Conservation (phyloP, 176 grass and related monocot genomes). For the Cenchrus purpureus region DNA sequence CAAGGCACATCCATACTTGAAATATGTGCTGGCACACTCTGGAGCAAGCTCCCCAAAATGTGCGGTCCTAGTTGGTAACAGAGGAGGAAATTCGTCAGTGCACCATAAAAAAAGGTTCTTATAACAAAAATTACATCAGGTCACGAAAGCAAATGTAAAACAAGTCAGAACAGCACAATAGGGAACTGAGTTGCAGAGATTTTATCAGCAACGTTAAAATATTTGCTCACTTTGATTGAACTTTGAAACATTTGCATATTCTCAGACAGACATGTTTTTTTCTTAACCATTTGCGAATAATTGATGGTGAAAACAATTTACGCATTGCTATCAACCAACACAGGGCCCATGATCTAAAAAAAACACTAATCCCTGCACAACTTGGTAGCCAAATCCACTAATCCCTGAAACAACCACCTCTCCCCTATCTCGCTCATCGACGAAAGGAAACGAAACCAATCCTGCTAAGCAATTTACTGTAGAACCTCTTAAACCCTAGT, state of each 20-base stretch:
- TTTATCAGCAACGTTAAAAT: not conserved
- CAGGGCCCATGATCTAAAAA: no score
- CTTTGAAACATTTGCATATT: not conserved
- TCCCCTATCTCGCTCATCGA: not conserved
- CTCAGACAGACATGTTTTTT: not conserved
- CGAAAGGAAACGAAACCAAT: not conserved
- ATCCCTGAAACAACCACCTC: not conserved
- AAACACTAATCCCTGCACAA: no score
- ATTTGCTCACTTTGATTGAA: not conserved
- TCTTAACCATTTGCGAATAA: not conserved
- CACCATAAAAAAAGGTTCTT: not conserved
- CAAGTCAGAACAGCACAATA: not conserved
- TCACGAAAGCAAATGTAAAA: not conserved
- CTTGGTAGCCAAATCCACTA: not conserved
- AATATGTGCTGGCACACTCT: slow-evolving; percentile 90
- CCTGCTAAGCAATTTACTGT: not conserved
- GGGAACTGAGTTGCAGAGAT: not conserved
- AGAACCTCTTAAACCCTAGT: slow-evolving; percentile 41
- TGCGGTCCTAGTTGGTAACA: slow-evolving; percentile 45
- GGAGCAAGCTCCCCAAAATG: slow-evolving; percentile 79
- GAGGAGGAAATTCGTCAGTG: not conserved
- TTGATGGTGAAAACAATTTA: no score
- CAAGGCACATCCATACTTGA: slow-evolving; percentile 87
- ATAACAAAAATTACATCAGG: not conserved
- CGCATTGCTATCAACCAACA: not conserved